These are phyloP conservation scores for Gossypium stocksii DNA, from an alignment of 345 rosid species.

Conservation along the genomic window DNA sequence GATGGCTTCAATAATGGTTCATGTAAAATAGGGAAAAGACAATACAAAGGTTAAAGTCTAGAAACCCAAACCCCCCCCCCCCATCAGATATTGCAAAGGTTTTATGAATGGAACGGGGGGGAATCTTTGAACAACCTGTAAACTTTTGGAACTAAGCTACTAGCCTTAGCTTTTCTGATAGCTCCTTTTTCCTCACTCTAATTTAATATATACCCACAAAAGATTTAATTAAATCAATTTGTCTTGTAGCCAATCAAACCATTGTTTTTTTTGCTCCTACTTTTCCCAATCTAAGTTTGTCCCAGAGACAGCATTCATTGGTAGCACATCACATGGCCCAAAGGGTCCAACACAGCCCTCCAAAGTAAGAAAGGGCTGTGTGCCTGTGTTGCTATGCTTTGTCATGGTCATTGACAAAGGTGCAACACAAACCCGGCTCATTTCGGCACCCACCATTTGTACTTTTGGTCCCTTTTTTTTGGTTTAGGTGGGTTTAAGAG, in stretches of 20 bases:
- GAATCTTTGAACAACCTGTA: constrained; percentile 17
- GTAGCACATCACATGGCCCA: not conserved
- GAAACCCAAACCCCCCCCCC: not conserved
- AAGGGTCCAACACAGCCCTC: not conserved
- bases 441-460: not conserved
- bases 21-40: not conserved
- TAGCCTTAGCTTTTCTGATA: not conserved
- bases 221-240: not conserved
- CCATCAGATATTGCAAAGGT: not conserved
- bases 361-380: not conserved
- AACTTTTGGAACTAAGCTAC: constrained; percentile 5
- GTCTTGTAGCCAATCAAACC: not conserved
- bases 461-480: not conserved
- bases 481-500: not conserved
- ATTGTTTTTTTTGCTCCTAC: not conserved
- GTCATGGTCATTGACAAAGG: not conserved
- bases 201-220: not conserved
- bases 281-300: not conserved
- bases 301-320: not conserved
- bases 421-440: not conserved
- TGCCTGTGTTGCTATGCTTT: not conserved
- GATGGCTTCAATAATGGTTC: not conserved
- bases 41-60: not conserved
- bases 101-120: not conserved
- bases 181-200: not conserved